These are phyloP conservation scores for Silene noctiflora DNA, from an alignment of 179 eudicot species.

Conservation along the genomic window DNA sequence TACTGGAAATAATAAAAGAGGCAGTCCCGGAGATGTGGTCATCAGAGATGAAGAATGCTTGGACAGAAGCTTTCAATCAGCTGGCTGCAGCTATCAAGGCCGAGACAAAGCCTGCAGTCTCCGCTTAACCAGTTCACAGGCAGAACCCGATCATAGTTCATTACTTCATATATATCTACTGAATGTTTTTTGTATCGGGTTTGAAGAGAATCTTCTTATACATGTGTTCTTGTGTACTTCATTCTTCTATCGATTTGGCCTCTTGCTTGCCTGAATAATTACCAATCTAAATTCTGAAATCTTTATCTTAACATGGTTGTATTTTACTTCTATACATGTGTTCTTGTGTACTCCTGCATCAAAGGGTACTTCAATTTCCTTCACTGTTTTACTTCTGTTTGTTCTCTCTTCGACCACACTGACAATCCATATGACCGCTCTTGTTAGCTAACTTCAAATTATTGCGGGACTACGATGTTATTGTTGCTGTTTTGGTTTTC, in stretches of 20 bases:
- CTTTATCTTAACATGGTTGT: too few relatives aligned
- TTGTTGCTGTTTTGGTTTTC: constrained; percentile 2
- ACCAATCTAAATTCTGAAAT: background rate
- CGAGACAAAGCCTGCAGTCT: constrained; percentile 48
- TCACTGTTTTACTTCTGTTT: background rate
- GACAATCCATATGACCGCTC: background rate
- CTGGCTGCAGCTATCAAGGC: constrained; percentile 68
- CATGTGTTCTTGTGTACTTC: too few relatives aligned
- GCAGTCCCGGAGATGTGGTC: constrained; percentile 84
- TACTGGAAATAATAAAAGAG: constrained; percentile 68
- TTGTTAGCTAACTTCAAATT: background rate
- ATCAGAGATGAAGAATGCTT: constrained; percentile 71
- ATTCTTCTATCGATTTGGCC: too few relatives aligned
- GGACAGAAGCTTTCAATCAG: constrained; percentile 68
- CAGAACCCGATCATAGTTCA: background rate
- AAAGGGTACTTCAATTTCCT: too few relatives aligned
- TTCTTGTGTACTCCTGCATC: too few relatives aligned
- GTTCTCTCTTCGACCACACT: background rate
- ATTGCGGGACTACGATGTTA: background rate
- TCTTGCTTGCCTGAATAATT: background rate
- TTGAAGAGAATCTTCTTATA: too few relatives aligned
- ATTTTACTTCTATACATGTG: too few relatives aligned
- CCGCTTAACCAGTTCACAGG: constrained; percentile 15
- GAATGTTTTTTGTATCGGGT: too few relatives aligned
- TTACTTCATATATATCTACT: too few relatives aligned